A percentile compares a stretch with the other conserved stretches of the same genome.
These are phyloP conservation scores for Syncephalastrum sp. DNA, from an alignment of 371 early-diverging fungal genomes.

Conservation along the genomic window DNA sequence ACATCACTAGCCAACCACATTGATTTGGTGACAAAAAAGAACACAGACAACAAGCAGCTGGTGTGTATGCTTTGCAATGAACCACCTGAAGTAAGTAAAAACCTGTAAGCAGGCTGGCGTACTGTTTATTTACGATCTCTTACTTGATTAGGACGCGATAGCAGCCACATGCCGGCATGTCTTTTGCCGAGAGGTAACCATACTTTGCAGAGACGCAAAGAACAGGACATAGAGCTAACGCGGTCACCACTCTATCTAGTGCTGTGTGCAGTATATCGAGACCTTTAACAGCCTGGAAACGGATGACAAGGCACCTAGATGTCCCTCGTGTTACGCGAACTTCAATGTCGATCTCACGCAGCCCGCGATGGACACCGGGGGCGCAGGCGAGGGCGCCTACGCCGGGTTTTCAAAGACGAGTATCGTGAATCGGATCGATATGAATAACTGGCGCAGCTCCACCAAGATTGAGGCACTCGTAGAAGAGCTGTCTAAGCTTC, in stretches of 20 bases:
- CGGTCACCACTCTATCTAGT: conserved; percentile 13
- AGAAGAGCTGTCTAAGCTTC: conserved; percentile 82
- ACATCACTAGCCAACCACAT: conserved; percentile 84
- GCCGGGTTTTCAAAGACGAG: conserved; percentile 62
- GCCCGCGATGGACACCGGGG: conserved; percentile 43
- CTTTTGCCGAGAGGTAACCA: conserved; percentile 73
- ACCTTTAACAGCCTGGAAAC: conserved; percentile 34
- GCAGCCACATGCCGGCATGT: conserved; percentile 90
- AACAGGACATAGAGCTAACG: background rate
- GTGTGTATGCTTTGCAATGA: conserved; percentile 95
- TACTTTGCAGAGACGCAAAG: background rate
- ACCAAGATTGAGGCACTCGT: conserved; percentile 93
- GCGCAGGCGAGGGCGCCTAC: conserved; percentile 22
- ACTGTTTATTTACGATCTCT: background rate
- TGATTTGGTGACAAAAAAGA: conserved; percentile 68
- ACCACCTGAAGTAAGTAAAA: conserved; percentile 36
- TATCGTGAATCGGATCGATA: conserved; percentile 90
- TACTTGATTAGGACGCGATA: conserved; percentile 69
- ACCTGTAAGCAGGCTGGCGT: background rate
- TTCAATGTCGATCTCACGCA: conserved; percentile 85
- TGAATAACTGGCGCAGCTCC: conserved; percentile 81
- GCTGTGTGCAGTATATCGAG: conserved; percentile 39
- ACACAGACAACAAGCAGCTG: conserved; percentile 43
- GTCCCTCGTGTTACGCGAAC: conserved; percentile 84
- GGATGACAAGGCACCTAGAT: conserved; percentile 52